These are phyloP conservation scores for Blastomyces parvus DNA, from an alignment of 2,329 filamentous ascomycete species.

Conservation along the genomic window DNA sequence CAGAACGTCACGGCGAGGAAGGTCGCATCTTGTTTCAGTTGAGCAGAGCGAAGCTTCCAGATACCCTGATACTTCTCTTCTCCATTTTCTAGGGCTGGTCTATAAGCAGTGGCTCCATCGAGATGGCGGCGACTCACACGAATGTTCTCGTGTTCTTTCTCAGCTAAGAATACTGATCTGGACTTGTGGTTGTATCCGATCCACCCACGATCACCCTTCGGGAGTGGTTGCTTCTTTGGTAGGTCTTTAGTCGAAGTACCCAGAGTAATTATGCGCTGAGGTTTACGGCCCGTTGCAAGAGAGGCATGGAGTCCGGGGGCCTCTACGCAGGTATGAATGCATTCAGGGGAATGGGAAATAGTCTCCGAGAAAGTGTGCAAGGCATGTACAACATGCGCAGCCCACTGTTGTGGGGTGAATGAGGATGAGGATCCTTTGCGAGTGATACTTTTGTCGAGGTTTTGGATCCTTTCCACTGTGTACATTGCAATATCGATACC, in stretches of 20 bases:
- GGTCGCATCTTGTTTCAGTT: slow-evolving; percentile 8
- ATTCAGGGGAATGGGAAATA: slow-evolving; percentile 4
- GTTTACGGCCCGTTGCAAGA: neutral
- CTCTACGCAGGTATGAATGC: slow-evolving; percentile 7
- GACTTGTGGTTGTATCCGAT: slow-evolving; percentile 9
- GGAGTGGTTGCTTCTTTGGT: slow-evolving; percentile 3
- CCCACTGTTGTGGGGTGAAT: slow-evolving; percentile 6
- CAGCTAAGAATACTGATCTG: slow-evolving; percentile 7
- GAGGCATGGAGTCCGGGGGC: neutral
- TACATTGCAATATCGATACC: slow-evolving; percentile 9
- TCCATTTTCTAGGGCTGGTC: slow-evolving; percentile 4
- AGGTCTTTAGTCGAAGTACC: neutral
- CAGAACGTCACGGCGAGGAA: slow-evolving; percentile 8
- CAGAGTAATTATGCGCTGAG: slow-evolving; percentile 1
- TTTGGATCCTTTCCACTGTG: slow-evolving; percentile 4
- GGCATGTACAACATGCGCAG: slow-evolving; percentile 8
- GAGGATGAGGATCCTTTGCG: neutral
- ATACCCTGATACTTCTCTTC: slow-evolving; percentile 2
- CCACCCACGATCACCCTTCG: slow-evolving; percentile 8
- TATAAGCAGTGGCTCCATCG: slow-evolving; percentile 7
- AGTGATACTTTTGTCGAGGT: neutral
- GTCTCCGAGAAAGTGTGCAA: slow-evolving; percentile 8
- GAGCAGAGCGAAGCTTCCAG: slow-evolving; percentile 6
- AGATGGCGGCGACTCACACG: slow-evolving; percentile 8
- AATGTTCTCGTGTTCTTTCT: slow-evolving; percentile 7